These are phyloP conservation scores for Trichoderma pleuroti DNA, from an alignment of 2,329 filamentous ascomycete species.

Conservation along the genomic window DNA sequence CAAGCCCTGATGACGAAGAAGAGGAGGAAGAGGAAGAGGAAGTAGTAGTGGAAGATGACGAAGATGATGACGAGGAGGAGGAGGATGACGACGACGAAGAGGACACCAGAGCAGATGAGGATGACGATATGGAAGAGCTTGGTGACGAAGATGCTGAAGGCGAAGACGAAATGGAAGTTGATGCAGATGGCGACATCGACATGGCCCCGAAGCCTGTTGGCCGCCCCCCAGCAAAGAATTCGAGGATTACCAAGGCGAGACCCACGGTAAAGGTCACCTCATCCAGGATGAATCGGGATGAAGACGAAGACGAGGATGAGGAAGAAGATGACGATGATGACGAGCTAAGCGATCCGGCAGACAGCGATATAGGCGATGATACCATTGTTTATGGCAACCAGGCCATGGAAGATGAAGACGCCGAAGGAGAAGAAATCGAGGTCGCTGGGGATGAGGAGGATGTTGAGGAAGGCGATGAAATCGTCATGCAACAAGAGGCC, in stretches of 20 bases:
- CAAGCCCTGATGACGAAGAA: conserved; percentile 44
- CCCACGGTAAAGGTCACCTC: conserved; percentile 35
- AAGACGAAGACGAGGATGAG: conserved; percentile 49
- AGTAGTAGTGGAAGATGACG: conserved; percentile 43
- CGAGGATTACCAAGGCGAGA: conserved; percentile 34
- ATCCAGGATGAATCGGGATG: conserved; percentile 30
- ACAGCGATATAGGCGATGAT: conserved; percentile 45
- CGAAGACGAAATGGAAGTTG: conserved; percentile 44
- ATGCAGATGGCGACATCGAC: conserved; percentile 46
- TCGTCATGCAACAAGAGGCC: conserved; percentile 28
- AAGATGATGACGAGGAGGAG: conserved; percentile 41
- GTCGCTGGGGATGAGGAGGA: conserved; percentile 42
- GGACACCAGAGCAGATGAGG: conserved; percentile 31
- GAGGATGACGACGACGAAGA: conserved; percentile 43
- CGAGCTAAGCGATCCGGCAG: conserved; percentile 52
- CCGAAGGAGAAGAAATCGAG: conserved; percentile 45
- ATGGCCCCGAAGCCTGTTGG: conserved; percentile 43
- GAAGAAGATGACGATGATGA: conserved; percentile 52
- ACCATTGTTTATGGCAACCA: conserved; percentile 42
- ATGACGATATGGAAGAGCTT: conserved; percentile 39
- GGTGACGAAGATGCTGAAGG: conserved; percentile 38
- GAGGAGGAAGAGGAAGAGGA: conserved; percentile 43
- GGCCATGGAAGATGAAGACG: conserved; percentile 46
- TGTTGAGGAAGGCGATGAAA: conserved; percentile 39
- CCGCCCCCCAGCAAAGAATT: conserved; percentile 37